Evolutionary conservation across 1,284 basidiomycete species (phyloP).

Genomic region (Amylostereum areolatum): DNA sequence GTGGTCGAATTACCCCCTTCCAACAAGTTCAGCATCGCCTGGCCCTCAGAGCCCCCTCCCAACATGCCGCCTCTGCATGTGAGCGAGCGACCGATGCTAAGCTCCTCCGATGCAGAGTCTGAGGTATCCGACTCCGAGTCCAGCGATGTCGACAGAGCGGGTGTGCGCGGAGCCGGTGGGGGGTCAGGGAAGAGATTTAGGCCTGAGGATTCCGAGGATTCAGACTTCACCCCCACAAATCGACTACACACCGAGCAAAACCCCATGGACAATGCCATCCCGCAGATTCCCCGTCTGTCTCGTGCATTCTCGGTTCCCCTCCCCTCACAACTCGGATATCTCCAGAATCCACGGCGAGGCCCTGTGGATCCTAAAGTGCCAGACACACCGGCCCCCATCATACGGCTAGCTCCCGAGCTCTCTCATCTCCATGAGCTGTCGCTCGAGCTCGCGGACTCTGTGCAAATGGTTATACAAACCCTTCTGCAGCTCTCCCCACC

Average conservation of each 20-base stretch:
- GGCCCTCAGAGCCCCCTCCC: constrained; percentile 36
- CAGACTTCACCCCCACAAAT: constrained; percentile 29
- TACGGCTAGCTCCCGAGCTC: constrained; percentile 24
- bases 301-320: constrained; percentile 70
- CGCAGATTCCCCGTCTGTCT: constrained; percentile 41
- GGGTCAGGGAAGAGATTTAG: constrained; percentile 5
- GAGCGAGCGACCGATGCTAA: constrained; percentile 32
- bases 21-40: constrained; percentile 46
- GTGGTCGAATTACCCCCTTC: constrained; percentile 33
- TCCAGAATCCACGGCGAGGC: constrained; percentile 56
- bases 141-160: constrained; percentile 9
- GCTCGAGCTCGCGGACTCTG: constrained; percentile 80
- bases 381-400: constrained; percentile 11
- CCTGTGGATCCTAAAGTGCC: constrained; percentile 12
- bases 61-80: constrained; percentile 24
- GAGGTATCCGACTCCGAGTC: constrained; percentile 39
- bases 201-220: constrained; percentile 21
- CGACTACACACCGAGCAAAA: constrained; percentile 26
- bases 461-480: constrained; percentile 85
- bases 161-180: constrained; percentile 2
- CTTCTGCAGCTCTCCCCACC: constrained; percentile 83
- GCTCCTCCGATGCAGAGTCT: constrained; percentile 46
- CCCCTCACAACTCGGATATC: constrained; percentile 59
- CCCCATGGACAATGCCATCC: constrained; percentile 22
- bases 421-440: constrained; percentile 59